Evolutionary conservation across 345 rosid species (phyloP).

Genomic region (Camelina sativa): DNA sequence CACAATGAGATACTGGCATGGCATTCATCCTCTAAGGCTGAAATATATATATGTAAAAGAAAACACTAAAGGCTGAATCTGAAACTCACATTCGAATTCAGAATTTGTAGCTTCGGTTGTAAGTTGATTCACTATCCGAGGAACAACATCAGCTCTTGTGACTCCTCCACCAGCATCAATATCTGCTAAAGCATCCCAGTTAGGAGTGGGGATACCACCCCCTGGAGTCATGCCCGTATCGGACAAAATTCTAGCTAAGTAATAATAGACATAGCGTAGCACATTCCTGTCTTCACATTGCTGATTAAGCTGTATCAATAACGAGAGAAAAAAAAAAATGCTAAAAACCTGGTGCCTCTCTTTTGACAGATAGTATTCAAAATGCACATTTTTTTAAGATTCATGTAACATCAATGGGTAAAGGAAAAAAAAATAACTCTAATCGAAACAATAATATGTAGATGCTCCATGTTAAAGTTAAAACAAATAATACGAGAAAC

Average conservation of each 20-base stretch:
- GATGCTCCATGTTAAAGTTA: constrained; percentile 17
- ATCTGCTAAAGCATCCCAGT: constrained; percentile 99
- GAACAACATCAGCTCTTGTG: constrained; percentile 98
- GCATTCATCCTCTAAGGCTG: constrained; percentile 14
- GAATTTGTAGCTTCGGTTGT: constrained; percentile 76
- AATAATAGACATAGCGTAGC: constrained; percentile 96
- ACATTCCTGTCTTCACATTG: constrained; percentile 95
- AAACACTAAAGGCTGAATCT: constrained; percentile 27
- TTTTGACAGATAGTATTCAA: constrained; percentile 22
- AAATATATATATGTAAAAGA: background rate
- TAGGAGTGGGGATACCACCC: constrained; percentile 99
- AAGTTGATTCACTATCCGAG: constrained; percentile 81
- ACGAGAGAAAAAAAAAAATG: constrained; percentile 29
- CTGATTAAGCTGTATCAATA: constrained; percentile 78
- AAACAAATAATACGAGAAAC: background rate
- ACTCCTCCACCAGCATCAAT: constrained; percentile 98
- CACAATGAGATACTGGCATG: constrained; percentile 8
- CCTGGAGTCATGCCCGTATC: constrained; percentile 91
- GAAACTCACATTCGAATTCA: constrained; percentile 75
- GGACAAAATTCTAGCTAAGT: constrained; percentile 93
- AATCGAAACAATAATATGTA: background rate
- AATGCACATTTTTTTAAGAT: constrained; percentile 13
- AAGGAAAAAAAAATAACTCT: background rate
- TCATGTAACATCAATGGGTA: constrained; percentile 8
- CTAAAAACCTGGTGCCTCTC: constrained; percentile 9